A percentile compares a stretch with the other conserved stretches of the same genome.
phyloP scores from a whole-genome alignment of 1,139 yeast genomes.

The Lodderomyces elongisporus region DNA sequence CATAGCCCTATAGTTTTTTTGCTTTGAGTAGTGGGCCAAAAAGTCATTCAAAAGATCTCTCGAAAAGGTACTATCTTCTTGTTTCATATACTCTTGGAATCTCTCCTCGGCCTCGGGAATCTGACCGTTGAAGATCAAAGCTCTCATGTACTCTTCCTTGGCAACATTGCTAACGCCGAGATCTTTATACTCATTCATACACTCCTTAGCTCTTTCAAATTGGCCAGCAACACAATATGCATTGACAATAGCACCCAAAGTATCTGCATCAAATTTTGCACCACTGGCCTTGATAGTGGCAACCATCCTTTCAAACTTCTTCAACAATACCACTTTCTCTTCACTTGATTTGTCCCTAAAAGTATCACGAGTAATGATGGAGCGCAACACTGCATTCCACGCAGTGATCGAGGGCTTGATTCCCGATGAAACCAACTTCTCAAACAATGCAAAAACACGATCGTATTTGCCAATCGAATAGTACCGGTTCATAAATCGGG shows the following conservation, averaged over 20 bases:
- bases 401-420: constrained; percentile 24
- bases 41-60: constrained; percentile 34
- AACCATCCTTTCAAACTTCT: constrained; percentile 26
- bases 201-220: constrained; percentile 30
- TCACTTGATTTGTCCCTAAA: constrained; percentile 11
- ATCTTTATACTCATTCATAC: constrained; percentile 18
- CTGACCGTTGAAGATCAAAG: constrained; percentile 26
- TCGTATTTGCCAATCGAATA: constrained; percentile 25
- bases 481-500: constrained; percentile 33
- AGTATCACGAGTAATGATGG: constrained; percentile 32
- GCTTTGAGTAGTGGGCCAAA: constrained; percentile 27
- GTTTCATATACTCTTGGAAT: constrained; percentile 24
- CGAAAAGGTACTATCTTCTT: constrained; percentile 28
- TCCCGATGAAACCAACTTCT: constrained; percentile 26
- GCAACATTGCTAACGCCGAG: constrained; percentile 26
- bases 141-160: constrained; percentile 34
- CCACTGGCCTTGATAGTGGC: constrained; percentile 24
- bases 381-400: constrained; percentile 36
- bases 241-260: constrained; percentile 29
- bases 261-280: constrained; percentile 22
- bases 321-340: constrained; percentile 15
- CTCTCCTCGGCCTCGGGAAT: constrained; percentile 32
- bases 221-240: constrained; percentile 33
- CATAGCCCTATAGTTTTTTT: constrained; percentile 32
- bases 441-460: constrained; percentile 32